Evolutionary conservation across 1,139 yeast species (phyloP), one percentile per base, ranked within the genome.

Genomic region (Blastobotrys buckinghamii): DNA sequence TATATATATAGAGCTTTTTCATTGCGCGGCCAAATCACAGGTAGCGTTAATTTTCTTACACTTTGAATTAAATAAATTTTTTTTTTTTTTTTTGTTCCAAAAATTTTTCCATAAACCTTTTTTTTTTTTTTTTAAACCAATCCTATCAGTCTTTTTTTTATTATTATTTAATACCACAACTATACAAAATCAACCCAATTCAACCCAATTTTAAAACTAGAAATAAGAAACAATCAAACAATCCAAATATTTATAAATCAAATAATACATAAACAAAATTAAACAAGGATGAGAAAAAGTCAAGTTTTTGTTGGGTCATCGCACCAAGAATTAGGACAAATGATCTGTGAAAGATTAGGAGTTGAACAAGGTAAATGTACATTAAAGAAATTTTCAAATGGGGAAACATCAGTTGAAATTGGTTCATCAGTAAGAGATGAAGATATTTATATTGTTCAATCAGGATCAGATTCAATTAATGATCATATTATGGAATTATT

Each of bases 401-500:
- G 98, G 49, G 99, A 92, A 71, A 92, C 97, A 1, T 86, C 95
- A 41, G 96, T 94, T 40, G 96, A 89, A 63, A 89, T 92, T 55
- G 97, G 97, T 37, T 90, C 81, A 33, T 84, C 95, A 33, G 95
- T 92, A 41, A 81, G 98, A 68, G 97, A 92, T 64, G 96, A 92
- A 65, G 97, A 92, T 65, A 95, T 92, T 37, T 92, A 92, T 64
- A 90, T 94, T 59, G 89, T 92, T 56, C 97, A 94, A 68, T 83
- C 95, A 48, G 96, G 97, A 8, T 84, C 95, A 10, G 84, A 88
- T 22, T 78, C 84, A 48, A 83, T 92, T 57, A 94, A 94, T 64
- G 97, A 94, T 65, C 95, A 89, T 63, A 87, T 94, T 50, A 94
- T 94, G 98, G 98, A 94, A 69, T 73, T 94, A 57, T 76, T 94